Conservation (phyloP, 495 filamentous ascomycete genomes). For the Aspergillus coremiiformis region DNA sequence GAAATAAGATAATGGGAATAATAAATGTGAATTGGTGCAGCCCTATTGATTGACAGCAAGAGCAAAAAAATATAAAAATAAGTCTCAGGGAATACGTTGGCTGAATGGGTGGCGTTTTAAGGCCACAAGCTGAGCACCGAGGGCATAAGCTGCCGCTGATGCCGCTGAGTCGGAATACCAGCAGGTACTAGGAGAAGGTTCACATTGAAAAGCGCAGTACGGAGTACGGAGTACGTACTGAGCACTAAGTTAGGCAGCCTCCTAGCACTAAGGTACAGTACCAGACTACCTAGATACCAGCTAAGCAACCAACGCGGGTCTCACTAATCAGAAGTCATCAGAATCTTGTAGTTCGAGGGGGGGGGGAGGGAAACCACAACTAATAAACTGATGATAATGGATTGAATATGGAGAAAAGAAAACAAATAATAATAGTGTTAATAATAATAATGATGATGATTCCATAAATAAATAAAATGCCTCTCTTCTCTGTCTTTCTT, state of each 20-base stretch:
- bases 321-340: neutral
- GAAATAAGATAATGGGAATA: neutral
- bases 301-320: neutral
- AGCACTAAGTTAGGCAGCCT: neutral
- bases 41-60: neutral
- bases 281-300: no score
- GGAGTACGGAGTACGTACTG: no score
- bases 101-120: slow-evolving; percentile 2
- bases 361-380: neutral
- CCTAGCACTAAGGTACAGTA: neutral
- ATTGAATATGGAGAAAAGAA: neutral
- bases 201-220: neutral
- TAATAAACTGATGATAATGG: neutral
- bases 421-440: no score
- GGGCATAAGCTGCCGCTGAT: slow-evolving; percentile 13
- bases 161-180: slow-evolving; percentile 12
- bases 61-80: neutral
- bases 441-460: no score
- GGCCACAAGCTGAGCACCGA: slow-evolving; percentile 1
- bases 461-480: neutral
- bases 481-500: neutral
- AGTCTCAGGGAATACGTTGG: neutral
- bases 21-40: neutral
- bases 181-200: no score
- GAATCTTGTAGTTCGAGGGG: neutral